Evolutionary conservation across 2,329 filamentous ascomycete species (phyloP), one percentile per base, ranked within the genome.

Genomic region (Ophiostoma populinum): DNA sequence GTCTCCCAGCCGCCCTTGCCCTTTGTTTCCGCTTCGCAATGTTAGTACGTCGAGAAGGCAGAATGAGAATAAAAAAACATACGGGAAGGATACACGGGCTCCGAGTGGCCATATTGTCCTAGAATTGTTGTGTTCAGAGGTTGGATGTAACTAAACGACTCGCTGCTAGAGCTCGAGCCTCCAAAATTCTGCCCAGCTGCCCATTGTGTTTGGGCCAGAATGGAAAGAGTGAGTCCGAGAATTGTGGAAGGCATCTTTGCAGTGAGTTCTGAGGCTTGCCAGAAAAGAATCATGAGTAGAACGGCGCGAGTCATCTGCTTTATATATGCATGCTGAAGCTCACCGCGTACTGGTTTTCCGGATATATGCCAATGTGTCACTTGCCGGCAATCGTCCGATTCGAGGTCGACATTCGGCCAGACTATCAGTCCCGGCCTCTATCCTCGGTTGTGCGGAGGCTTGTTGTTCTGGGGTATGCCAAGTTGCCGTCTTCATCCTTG

Each of bases 191-290:
- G 30, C 2, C 30, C 30, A 9, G 30, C n/a, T 10, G 24, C 30
- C 30, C 30, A 32, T 15, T n/a, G 20, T 6, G 21, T 13, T n/a
- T 32, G 30, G 20, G 13, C 8, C 7, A 32, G 30, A 5, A 32
- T 24, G 9, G 30, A 32, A 12, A 32, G 30, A 24, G 30, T 24
- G 10, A 32, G 30, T 21, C 30, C 30, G 9, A 32, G 20, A 32
- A 32, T 8, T 24, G 30, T 13, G 24, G 30, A 32, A 32, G 30
- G 20, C 30, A 32, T 32, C 4, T 8, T 13, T 32, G 19, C 20
- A 16, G 19, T 15, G n/a, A n/a, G n/a, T n/a, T n/a, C n/a, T n/a
- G n/a, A n/a, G n/a, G n/a, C n/a, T n/a, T n/a, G n/a, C n/a, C n/a
- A n/a, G n/a, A n/a, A n/a, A n/a, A n/a, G n/a, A n/a, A n/a, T n/a